Conservation (phyloP, 2,329 filamentous ascomycete species). For the Leptodontidium sp. region DNA sequence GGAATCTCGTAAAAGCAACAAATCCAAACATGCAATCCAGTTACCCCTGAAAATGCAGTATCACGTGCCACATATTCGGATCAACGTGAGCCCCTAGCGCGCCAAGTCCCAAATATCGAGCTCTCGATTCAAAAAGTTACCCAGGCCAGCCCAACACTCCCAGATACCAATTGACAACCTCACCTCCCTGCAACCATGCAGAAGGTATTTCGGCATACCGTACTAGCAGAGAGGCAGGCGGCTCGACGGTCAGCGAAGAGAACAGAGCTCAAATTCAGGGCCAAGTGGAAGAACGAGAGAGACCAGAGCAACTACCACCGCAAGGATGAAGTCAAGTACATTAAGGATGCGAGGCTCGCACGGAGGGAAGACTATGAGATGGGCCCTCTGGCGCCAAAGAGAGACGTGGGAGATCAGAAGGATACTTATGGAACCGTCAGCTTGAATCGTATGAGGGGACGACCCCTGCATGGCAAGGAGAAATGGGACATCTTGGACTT, state of each 20-base stretch:
- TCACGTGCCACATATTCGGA: conserved; percentile 24
- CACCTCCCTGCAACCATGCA: conserved; percentile 62
- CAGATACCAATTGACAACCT: conserved; percentile 21
- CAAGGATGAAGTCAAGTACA: conserved; percentile 44
- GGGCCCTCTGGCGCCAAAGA: conserved; percentile 79
- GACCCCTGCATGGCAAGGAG: conserved; percentile 30
- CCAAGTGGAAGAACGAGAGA: conserved; percentile 37
- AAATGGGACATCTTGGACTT: conserved; percentile 45
- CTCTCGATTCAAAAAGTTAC: conserved; percentile 34
- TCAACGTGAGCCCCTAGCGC: conserved; percentile 26
- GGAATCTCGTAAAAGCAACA: conserved; percentile 17
- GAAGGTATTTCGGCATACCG: conserved; percentile 72
- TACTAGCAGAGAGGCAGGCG: conserved; percentile 71
- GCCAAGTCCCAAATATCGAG: conserved; percentile 34
- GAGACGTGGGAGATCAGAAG: conserved; percentile 68
- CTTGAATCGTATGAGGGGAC: conserved; percentile 46
- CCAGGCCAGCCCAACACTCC: conserved; percentile 3
- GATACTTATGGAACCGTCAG: conserved; percentile 67
- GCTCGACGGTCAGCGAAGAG: conserved; percentile 54
- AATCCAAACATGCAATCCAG: conserved; percentile 7
- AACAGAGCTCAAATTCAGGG: conserved; percentile 45
- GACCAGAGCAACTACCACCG: conserved; percentile 38
- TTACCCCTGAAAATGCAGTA: conserved; percentile 16
- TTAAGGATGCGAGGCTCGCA: conserved; percentile 59
- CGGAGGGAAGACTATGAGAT: conserved; percentile 80